These are phyloP conservation scores for Neovahlkampfia damariscottae DNA, from an alignment of 78 protist genomes.

Conservation along the genomic window DNA sequence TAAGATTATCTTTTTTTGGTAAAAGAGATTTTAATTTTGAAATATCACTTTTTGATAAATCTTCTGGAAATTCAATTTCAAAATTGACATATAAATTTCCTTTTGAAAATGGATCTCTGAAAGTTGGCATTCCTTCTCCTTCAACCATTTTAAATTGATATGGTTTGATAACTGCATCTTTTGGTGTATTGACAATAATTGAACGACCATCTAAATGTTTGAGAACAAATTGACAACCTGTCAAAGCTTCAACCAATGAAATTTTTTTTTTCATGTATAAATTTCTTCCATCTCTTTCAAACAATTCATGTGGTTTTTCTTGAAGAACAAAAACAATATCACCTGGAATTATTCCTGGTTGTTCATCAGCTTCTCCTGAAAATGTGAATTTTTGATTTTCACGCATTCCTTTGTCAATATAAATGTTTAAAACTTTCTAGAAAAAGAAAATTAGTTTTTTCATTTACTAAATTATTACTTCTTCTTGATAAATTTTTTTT, in stretches of 20 bases:
- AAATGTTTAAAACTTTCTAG: constrained; percentile 77
- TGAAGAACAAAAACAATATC: constrained; percentile 78
- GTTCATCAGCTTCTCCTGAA: constrained; percentile 86
- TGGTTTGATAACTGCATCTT: constrained; percentile 55
- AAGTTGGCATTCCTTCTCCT: constrained; percentile 94
- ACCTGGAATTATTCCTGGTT: constrained; percentile 81
- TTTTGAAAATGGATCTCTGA: constrained; percentile 55
- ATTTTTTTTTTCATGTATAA: constrained; percentile 51
- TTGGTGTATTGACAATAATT: constrained; percentile 41
- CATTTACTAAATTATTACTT: too few species aligned
- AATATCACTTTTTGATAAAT: background rate
- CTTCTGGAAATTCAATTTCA: constrained; percentile 65
- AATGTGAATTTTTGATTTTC: constrained; percentile 71
- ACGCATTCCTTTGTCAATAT: constrained; percentile 85
- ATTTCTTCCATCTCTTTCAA: constrained; percentile 77
- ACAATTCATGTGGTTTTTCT: constrained; percentile 67
- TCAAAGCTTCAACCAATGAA: constrained; percentile 71
- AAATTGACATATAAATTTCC: constrained; percentile 69
- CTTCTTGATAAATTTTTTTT: constrained; percentile 56
- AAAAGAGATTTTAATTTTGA: background rate
- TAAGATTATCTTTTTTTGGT: background rate
- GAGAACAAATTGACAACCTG: constrained; percentile 72
- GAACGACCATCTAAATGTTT: constrained; percentile 77
- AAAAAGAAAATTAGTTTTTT: too few species aligned
- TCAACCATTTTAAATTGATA: constrained; percentile 58